These are phyloP conservation scores for Termitomyces sp. DNA, from an alignment of 768 basidiomycete genomes.

Conservation along the genomic window DNA sequence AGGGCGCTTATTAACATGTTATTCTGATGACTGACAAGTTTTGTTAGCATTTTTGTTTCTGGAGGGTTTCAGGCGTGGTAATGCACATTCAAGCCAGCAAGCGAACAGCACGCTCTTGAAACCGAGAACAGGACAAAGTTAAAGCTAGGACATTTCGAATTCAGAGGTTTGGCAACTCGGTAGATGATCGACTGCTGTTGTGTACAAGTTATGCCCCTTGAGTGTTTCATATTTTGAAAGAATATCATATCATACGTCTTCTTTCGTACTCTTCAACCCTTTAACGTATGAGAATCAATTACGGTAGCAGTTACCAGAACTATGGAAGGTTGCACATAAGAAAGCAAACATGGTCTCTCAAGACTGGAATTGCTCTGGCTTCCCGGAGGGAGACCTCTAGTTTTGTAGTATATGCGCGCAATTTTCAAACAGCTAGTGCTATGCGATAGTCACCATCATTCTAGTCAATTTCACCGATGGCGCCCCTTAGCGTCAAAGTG, in stretches of 20 bases:
- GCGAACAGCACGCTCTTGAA: background rate
- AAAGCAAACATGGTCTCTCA: no score
- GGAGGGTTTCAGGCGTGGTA: slow-evolving; percentile 64
- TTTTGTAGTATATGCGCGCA: no score
- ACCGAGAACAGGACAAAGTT: no score
- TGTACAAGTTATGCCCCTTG: background rate
- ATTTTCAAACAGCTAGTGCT: no score
- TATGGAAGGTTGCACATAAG: no score
- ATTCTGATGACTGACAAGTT: background rate
- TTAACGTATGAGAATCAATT: background rate
- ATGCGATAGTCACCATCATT: no score
- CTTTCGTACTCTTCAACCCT: background rate
- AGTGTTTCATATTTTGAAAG: background rate
- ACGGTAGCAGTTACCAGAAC: no score
- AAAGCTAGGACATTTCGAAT: background rate
- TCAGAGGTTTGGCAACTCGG: no score
- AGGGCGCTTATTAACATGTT: slow-evolving; percentile 14
- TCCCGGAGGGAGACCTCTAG: no score
- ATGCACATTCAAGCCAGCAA: background rate
- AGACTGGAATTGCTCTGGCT: no score
- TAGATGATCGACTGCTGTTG: background rate
- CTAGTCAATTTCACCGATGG: slow-evolving; percentile 47
- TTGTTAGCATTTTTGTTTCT: slow-evolving; percentile 47
- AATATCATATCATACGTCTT: background rate
- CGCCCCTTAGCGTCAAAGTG: slow-evolving; percentile 59